Base-by-base conservation (phyloP, 352 stramenopile genomes). In the Pythium volutum region DNA sequence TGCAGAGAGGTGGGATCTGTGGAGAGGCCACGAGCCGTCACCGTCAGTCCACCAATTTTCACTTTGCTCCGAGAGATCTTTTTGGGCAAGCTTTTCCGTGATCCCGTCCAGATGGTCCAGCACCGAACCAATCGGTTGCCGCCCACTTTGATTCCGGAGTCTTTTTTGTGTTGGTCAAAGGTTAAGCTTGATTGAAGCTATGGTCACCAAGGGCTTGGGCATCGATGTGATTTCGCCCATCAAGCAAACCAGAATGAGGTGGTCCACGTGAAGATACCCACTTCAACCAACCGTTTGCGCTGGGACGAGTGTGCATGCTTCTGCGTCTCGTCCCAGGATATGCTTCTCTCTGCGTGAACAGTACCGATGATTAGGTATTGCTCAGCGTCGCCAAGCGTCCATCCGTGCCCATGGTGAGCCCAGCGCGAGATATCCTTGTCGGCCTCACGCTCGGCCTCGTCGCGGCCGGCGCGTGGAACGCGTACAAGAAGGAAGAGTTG, bases 111-210 rank as follows among this genome's bases (percentile, higher is more conserved):
- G 34, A 18, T 47, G 36, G 36, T 25, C 16, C 33, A 1, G 22
- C 18, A 14, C 7, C 27, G 52, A 59, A 50, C 59, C 59, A 66
- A 66, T 66, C 42, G 33, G 43, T 52, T 66, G 59, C 54, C 59
- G 59, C 59, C 50, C 26, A 29, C 39, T 31, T 14, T 50, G 43
- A 36, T 3, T 49, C 20, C 9, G 8, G 2, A 11, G 31, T 36
- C 31, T 36, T 11, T 36, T 11, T 36, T 11, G 8, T 36, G 31
- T 36, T 36, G 31, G 31, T 36, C 31, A 36, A 36, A 36, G 2
- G 31, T 1, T 18, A 23, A 23, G 34, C 20, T 47, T 23, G 34
- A 25, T 36, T 36, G 31, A 36, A 36, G 31, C 31, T 11, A 7
- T 36, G 31, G 31, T 36, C 31, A 36, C 31, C 8, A 45, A 53